Evolutionary conservation across 306 rosid genomes (phyloP).

Genomic region (Casuarina cunninghamiana): DNA sequence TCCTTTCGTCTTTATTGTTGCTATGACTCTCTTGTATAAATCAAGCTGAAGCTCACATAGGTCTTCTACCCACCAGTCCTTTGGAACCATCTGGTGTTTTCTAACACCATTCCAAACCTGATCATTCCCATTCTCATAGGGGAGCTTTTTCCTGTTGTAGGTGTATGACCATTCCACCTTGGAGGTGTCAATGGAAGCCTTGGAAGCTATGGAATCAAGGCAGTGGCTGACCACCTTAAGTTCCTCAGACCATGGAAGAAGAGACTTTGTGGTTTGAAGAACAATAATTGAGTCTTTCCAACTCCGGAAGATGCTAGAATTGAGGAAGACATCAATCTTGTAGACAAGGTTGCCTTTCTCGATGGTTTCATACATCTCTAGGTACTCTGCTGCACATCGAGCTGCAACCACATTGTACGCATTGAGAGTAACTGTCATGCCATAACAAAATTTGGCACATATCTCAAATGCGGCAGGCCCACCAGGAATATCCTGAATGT

Average conservation of each 20-base stretch:
- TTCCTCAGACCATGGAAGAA: slow-evolving; percentile 94
- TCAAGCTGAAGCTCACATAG: slow-evolving; percentile 88
- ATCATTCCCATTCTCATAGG: slow-evolving; percentile 71
- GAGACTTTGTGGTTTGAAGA: slow-evolving; percentile 79
- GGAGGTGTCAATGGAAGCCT: slow-evolving; percentile 78
- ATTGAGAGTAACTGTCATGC: slow-evolving; percentile 88
- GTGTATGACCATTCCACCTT: slow-evolving; percentile 97
- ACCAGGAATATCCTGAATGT: slow-evolving; percentile 81
- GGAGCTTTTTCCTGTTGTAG: slow-evolving; percentile 77
- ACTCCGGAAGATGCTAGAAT: slow-evolving; percentile 85
- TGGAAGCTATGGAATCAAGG: slow-evolving; percentile 88
- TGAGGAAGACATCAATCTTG: slow-evolving; percentile 95
- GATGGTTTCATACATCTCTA: slow-evolving; percentile 81
- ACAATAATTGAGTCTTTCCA: slow-evolving; percentile 96
- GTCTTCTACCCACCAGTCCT: slow-evolving; percentile 99
- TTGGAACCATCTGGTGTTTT: slow-evolving; percentile 72
- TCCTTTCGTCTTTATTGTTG: slow-evolving; percentile 61
- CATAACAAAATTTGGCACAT: slow-evolving; percentile 91
- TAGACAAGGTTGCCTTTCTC: slow-evolving; percentile 92
- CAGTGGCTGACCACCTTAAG: slow-evolving; percentile 76
- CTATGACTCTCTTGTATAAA: slow-evolving; percentile 63
- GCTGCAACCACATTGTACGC: slow-evolving; percentile 92
- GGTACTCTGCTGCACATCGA: slow-evolving; percentile 91
- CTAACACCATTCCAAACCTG: slow-evolving; percentile 67
- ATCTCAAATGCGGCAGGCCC: slow-evolving; percentile 96